A percentile compares a stretch with the other conserved stretches of the same genome.
Evolutionary conservation across 495 filamentous ascomycete species (phyloP).

Genomic region (Penicillium coffeae): DNA sequence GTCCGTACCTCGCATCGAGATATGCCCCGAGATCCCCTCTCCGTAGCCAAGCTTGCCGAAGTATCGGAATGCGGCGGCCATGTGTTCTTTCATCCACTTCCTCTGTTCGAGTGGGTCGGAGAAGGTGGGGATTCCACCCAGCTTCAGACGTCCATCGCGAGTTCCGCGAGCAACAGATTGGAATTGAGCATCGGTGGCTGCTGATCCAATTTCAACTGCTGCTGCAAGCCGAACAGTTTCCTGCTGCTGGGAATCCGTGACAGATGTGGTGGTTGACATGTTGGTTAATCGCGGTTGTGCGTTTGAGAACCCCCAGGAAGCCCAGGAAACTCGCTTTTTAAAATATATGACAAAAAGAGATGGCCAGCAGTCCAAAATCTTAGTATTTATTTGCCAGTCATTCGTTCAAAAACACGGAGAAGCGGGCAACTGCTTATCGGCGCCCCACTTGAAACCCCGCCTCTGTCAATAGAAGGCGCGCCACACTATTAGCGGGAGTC

Average conservation of each 20-base stretch:
- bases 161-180: slow-evolving; percentile 40
- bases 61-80: slow-evolving; percentile 68
- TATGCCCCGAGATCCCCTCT: slow-evolving; percentile 66
- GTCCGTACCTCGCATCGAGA: slow-evolving; percentile 43
- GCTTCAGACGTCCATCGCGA: slow-evolving; percentile 41
- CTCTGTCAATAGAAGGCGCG: slow-evolving; percentile 12
- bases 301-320: background rate
- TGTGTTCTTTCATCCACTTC: slow-evolving; percentile 65
- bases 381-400: background rate
- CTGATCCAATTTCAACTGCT: slow-evolving; percentile 21
- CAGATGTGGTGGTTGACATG: slow-evolving; percentile 21
- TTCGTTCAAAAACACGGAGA: too few species aligned
- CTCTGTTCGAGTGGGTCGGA: slow-evolving; percentile 56
- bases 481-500: slow-evolving; percentile 4
- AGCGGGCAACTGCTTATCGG: too few species aligned
- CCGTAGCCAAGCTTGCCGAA: slow-evolving; percentile 68
- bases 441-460: slow-evolving; percentile 5
- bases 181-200: slow-evolving; percentile 28
- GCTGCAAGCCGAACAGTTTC: slow-evolving; percentile 18
- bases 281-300: background rate
- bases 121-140: slow-evolving; percentile 56
- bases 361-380: too few species aligned
- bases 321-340: background rate
- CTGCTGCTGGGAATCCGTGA: slow-evolving; percentile 13
- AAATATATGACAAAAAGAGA: background rate